phyloP scores from a whole-genome alignment of 208 protist species.

The Zelonia costaricensis region DNA sequence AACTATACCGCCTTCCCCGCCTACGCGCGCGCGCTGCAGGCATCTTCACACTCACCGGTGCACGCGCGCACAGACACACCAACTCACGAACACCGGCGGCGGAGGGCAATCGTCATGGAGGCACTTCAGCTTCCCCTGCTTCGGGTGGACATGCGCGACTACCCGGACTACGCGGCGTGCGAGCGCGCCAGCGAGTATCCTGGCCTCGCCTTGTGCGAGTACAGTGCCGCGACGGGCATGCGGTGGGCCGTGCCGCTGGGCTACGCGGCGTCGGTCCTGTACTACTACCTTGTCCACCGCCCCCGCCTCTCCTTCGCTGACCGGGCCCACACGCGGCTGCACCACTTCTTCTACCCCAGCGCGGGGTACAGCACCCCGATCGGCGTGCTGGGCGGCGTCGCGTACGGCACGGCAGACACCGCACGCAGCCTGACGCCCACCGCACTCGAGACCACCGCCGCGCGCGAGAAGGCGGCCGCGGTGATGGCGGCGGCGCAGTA shows the following conservation, averaged over 20 bases:
- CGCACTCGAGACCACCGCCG: slow-evolving; percentile 5
- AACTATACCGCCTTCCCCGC: too few relatives aligned
- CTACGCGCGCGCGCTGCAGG: too few relatives aligned
- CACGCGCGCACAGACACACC: neutral
- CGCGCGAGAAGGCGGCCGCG: slow-evolving; percentile 33
- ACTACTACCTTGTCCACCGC: slow-evolving; percentile 69
- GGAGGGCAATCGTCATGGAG: slow-evolving; percentile 2
- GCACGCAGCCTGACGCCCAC: slow-evolving; percentile 20
- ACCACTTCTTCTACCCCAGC: slow-evolving; percentile 84
- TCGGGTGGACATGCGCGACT: slow-evolving; percentile 40
- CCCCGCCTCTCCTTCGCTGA: slow-evolving; percentile 71
- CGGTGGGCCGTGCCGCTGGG: slow-evolving; percentile 46
- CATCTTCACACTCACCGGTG: too few relatives aligned
- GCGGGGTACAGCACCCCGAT: slow-evolving; percentile 67
- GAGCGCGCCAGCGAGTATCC: slow-evolving; percentile 26
- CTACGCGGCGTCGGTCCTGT: slow-evolving; percentile 47
- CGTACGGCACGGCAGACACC: slow-evolving; percentile 36
- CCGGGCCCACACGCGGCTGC: slow-evolving; percentile 49
- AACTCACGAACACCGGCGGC: neutral
- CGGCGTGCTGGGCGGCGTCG: slow-evolving; percentile 39
- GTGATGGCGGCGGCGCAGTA: slow-evolving; percentile 35
- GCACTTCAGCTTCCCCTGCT: slow-evolving; percentile 1
- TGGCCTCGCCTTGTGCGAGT: slow-evolving; percentile 56
- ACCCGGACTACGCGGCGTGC: slow-evolving; percentile 47
- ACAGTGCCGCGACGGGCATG: slow-evolving; percentile 49